These are phyloP conservation scores for Turritis glabra DNA, from an alignment of 345 rosid species.

Conservation along the genomic window DNA sequence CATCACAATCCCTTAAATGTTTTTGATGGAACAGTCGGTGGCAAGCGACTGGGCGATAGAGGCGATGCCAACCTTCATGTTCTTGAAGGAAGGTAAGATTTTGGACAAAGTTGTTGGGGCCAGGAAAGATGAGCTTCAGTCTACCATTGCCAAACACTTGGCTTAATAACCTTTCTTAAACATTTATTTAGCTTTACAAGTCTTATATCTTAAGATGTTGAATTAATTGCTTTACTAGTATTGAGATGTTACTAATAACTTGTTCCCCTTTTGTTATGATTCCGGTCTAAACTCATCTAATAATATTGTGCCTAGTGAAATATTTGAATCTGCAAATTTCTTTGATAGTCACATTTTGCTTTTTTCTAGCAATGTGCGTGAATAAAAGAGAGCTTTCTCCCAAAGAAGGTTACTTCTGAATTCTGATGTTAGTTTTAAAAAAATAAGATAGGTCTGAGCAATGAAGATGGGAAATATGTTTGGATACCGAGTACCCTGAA, in stretches of 20 bases:
- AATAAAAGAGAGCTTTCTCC: too few relatives aligned
- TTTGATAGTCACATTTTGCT: not conserved
- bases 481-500: too few relatives aligned
- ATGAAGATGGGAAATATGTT: too few relatives aligned
- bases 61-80: conserved; percentile 81
- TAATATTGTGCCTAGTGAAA: not conserved
- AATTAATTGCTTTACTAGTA: not conserved
- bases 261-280: conserved; percentile 5
- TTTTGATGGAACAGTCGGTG: conserved; percentile 50
- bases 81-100: conserved; percentile 68
- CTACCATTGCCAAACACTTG: conserved; percentile 60
- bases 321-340: not conserved
- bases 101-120: conserved; percentile 79
- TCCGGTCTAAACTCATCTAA: not conserved
- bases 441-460: too few relatives aligned
- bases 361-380: too few relatives aligned
- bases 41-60: conserved; percentile 71
- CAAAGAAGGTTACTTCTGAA: too few relatives aligned
- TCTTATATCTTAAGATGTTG: conserved; percentile 8
- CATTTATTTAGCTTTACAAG: not conserved
- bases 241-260: conserved; percentile 1
- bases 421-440: too few relatives aligned
- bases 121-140: conserved; percentile 70
- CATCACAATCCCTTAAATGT: not conserved
- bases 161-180: conserved; percentile 4